Evolutionary conservation across 1,284 basidiomycete genomes (phyloP), one percentile per base, ranked within the genome.

Genomic region (Trametes polyzona): DNA sequence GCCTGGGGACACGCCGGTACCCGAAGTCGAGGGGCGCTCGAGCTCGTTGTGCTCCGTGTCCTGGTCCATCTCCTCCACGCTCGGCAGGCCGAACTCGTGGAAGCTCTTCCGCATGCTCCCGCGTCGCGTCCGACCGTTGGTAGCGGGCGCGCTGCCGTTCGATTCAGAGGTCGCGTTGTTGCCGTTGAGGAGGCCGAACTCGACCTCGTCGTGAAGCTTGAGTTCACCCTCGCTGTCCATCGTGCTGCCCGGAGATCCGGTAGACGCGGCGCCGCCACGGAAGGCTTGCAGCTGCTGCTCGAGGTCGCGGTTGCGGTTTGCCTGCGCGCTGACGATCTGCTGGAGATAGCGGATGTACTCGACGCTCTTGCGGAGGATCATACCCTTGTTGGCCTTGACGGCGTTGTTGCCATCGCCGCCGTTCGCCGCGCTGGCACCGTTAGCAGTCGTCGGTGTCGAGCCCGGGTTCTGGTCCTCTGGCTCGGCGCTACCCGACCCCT

Each of bases 341-440:
- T 94, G 92, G 4, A 94, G 81, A 70, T 93, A 93, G 57, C 88
- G 76, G 55, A 95, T 95, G 68, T 95, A 95, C 67, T 94, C 92
- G 29, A 95, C 93, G 56, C 87, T 90, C 83, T 94, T 94, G 64
- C 89, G 74, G 36, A 95, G 73, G 50, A 95, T 93, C 84, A 94
- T 91, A 36, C 92, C 92, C 78, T 95, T 95, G 75, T 95, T 95
- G 40, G 92, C 92, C 70, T 94, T 94, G 46, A 90, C 77, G 5
- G 70, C 74, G n/a, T 64, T 68, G 21, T 52, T 62, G 24, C 58
- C 68, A 30, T 64, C 65, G 26, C 56, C 64, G 41, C 64, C 65
- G 47, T 67, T 67, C 40, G 61, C 61, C 21, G 62, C 64, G 42
- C 55, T 61, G 42, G 51, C 63, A 19, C 64, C 67, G 27, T 57